Conservation (phyloP, 140 eudicot species). For the Bidens hawaiensis region DNA sequence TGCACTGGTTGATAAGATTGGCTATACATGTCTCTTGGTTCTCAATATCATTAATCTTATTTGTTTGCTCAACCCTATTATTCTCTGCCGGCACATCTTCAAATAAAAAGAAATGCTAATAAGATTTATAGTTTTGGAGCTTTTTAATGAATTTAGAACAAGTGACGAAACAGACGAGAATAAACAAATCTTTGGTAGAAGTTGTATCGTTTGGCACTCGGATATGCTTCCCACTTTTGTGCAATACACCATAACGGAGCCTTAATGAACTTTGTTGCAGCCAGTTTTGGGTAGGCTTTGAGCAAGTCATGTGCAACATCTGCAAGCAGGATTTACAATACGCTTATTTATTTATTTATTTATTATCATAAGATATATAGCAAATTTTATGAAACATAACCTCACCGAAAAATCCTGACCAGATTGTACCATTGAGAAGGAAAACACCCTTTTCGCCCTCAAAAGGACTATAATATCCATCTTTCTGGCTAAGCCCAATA, state of each 20-base stretch:
- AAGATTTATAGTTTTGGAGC: neutral
- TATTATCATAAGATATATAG: neutral
- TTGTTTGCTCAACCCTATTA: too few species aligned
- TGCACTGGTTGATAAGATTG: too few species aligned
- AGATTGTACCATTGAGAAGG: slow-evolving; percentile 2
- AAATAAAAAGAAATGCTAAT: too few species aligned
- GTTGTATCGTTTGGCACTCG: slow-evolving; percentile 3
- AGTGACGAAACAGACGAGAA: slow-evolving; percentile 3
- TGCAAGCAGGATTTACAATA: neutral
- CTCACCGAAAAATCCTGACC: slow-evolving; percentile 11
- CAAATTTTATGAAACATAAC: neutral
- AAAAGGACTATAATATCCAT: neutral
- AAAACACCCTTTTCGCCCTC: neutral
- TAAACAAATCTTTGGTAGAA: slow-evolving; percentile 6
- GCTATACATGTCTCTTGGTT: too few species aligned
- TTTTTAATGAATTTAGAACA: neutral
- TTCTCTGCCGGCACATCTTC: too few species aligned
- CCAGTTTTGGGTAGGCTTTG: neutral
- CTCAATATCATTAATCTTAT: too few species aligned
- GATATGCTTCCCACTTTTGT: neutral
- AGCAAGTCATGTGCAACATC: slow-evolving; percentile 5
- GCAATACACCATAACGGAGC: neutral
- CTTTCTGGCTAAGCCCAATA: neutral
- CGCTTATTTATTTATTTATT: too few species aligned
- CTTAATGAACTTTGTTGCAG: neutral